phyloP scores from a whole-genome alignment of 495 filamentous ascomycete genomes.

The Staphylotrichum tortipilum region DNA sequence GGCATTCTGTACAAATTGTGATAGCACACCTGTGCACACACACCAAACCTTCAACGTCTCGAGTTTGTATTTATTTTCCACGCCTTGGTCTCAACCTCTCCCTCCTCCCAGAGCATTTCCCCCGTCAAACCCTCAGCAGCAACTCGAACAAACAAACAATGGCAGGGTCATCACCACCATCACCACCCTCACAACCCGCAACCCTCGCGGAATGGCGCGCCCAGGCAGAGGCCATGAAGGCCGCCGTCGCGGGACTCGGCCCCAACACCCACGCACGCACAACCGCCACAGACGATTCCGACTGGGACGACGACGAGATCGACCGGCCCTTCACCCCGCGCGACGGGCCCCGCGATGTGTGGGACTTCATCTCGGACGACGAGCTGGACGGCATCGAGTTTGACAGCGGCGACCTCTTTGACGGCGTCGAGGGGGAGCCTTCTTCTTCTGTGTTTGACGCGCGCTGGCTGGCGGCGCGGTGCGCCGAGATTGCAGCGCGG shows the following conservation, averaged over 20 bases:
- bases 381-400: slow-evolving; percentile 47
- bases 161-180: slow-evolving; percentile 5
- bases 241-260: slow-evolving; percentile 31
- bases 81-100: no score
- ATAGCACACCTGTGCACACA: no score
- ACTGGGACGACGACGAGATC: slow-evolving; percentile 40
- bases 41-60: no score
- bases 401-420: slow-evolving; percentile 36
- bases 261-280: not conserved
- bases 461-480: slow-evolving; percentile 59
- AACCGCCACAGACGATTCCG: slow-evolving; percentile 6
- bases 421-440: slow-evolving; percentile 22
- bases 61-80: no score
- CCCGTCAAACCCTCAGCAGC: not conserved
- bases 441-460: slow-evolving; percentile 27
- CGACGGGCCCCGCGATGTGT: slow-evolving; percentile 66
- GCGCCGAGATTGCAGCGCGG: slow-evolving; percentile 48
- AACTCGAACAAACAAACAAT: not conserved
- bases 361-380: slow-evolving; percentile 75
- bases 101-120: no score
- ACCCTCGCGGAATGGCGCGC: slow-evolving; percentile 31
- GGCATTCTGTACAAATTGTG: no score
- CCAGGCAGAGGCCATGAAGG: slow-evolving; percentile 40
- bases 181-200: not conserved
- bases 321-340: slow-evolving; percentile 56